Conservation (phyloP, 768 basidiomycete species). For the Kwoniella mangroviensis region DNA sequence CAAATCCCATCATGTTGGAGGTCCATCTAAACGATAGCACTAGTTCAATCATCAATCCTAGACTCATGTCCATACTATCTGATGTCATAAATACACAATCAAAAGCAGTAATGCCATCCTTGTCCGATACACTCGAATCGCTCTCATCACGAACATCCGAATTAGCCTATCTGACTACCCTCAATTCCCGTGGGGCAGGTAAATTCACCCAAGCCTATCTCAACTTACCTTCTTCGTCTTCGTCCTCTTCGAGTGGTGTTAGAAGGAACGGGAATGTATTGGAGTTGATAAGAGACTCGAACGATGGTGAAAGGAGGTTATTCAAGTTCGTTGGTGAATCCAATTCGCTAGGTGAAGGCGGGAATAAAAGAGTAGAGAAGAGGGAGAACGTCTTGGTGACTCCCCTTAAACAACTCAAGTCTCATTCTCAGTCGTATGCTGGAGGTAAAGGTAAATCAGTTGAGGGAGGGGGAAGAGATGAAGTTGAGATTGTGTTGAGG, state of each 20-base stretch:
- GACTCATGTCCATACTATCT: too few species aligned
- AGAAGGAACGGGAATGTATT: slow-evolving; percentile 21
- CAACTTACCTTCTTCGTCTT: slow-evolving; percentile 6
- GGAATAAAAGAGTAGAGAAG: slow-evolving; percentile 53
- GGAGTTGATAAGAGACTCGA: slow-evolving; percentile 51
- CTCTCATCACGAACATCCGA: slow-evolving; percentile 36
- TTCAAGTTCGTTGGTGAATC: slow-evolving; percentile 54
- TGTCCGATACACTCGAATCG: slow-evolving; percentile 35
- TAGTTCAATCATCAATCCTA: too few species aligned
- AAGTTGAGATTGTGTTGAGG: slow-evolving; percentile 44
- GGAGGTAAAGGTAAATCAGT: too few species aligned
- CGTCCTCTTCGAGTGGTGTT: background rate
- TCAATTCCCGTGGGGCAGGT: slow-evolving; percentile 36
- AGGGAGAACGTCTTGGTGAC: slow-evolving; percentile 48
- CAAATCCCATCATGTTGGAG: background rate
- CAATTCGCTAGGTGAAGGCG: slow-evolving; percentile 13
- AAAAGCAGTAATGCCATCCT: slow-evolving; percentile 37
- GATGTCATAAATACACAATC: background rate
- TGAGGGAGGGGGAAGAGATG: slow-evolving; percentile 24
- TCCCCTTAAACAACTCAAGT: slow-evolving; percentile 30
- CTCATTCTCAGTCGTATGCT: too few species aligned
- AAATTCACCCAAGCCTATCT: slow-evolving; percentile 45
- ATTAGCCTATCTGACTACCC: slow-evolving; percentile 34
- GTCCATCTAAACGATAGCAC: too few species aligned
- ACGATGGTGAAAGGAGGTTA: slow-evolving; percentile 44